Percentiles rank a stretch among this genome's conserved stretches.
phyloP scores from a whole-genome alignment of 2,329 filamentous ascomycete genomes.

The Exophiala spinifera region DNA sequence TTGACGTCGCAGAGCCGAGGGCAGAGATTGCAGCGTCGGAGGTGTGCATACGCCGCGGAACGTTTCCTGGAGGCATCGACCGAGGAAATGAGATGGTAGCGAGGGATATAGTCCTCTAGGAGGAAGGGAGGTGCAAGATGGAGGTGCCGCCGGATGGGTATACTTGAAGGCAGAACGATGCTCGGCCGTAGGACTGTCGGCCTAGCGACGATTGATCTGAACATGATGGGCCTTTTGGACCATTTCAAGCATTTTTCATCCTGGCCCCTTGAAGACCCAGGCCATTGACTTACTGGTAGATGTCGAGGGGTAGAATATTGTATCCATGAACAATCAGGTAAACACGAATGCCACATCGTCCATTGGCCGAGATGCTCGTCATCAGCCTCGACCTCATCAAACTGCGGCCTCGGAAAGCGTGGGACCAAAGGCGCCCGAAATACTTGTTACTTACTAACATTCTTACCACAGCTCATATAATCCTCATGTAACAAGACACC shows the following conservation, averaged over 20 bases:
- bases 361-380: background rate
- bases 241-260: background rate
- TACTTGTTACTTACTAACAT: too few relatives aligned
- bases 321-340: background rate
- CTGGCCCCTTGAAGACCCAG: too few relatives aligned
- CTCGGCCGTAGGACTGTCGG: background rate
- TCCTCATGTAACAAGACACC: too few relatives aligned
- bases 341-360: background rate
- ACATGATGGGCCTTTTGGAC: slow-evolving; percentile 8
- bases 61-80: slow-evolving; percentile 70
- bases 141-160: slow-evolving; percentile 34
- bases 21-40: slow-evolving; percentile 77
- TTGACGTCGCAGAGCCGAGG: slow-evolving; percentile 75
- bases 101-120: slow-evolving; percentile 69
- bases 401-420: background rate
- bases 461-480: too few relatives aligned
- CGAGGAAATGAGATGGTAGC: slow-evolving; percentile 67
- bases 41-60: slow-evolving; percentile 68
- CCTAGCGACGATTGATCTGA: slow-evolving; percentile 20
- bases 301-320: too few relatives aligned
- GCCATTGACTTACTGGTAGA: too few relatives aligned
- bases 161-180: background rate
- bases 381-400: background rate
- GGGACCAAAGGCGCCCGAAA: background rate
- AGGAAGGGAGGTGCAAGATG: slow-evolving; percentile 64